These are phyloP conservation scores for Barnettozyma siamensis DNA, from an alignment of 805 yeast species.

Conservation along the genomic window DNA sequence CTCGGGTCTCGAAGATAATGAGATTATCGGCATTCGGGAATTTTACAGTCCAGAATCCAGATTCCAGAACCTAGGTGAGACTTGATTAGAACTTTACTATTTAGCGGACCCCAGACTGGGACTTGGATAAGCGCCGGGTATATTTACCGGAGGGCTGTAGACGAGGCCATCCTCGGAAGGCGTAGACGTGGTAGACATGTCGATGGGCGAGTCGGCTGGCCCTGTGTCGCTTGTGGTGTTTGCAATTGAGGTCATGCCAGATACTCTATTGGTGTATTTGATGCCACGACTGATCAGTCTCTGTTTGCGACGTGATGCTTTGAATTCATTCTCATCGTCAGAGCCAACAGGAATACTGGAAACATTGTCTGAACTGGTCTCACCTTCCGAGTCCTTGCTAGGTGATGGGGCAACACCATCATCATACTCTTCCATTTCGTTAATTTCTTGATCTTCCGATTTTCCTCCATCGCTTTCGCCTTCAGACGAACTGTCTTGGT, in stretches of 20 bases:
- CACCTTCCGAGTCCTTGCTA: constrained; percentile 12
- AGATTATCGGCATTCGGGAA: too few species aligned
- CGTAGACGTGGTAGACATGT: neutral
- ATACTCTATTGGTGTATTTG: neutral
- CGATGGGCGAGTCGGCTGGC: neutral
- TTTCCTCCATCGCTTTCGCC: constrained; percentile 16
- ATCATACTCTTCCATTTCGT: constrained; percentile 8
- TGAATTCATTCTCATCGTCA: constrained; percentile 19
- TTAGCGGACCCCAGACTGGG: too few species aligned
- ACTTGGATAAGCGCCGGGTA: constrained; percentile 9
- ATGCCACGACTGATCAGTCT: constrained; percentile 20
- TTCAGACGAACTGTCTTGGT: constrained; percentile 19
- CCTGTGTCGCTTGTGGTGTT: neutral
- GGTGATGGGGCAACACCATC: constrained; percentile 6
- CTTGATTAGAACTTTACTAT: too few species aligned
- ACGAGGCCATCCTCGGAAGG: neutral
- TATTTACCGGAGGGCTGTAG: constrained; percentile 4
- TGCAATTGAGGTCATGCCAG: neutral
- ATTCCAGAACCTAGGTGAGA: too few species aligned
- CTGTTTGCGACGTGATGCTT: constrained; percentile 22
- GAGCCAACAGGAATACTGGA: constrained; percentile 22
- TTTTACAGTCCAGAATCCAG: too few species aligned
- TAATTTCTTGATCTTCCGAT: constrained; percentile 1
- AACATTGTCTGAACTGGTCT: constrained; percentile 14
- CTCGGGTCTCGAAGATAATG: too few species aligned